Evolutionary conservation across 192 early-diverging fungal species (phyloP).

Genomic region (Spinellus fusiger): DNA sequence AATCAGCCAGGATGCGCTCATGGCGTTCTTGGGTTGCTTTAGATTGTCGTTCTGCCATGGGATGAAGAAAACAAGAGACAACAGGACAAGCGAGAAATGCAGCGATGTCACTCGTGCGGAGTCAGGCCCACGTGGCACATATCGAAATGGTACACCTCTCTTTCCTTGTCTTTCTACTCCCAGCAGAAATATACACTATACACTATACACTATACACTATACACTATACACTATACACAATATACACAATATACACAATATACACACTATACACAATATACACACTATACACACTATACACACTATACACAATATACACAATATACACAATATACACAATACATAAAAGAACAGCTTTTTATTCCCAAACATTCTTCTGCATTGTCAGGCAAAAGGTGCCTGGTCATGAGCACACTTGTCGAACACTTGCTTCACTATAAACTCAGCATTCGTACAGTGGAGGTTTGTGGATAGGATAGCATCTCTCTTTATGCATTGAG

Average conservation of each 20-base stretch:
- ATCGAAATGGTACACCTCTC: too few species aligned
- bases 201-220: too few species aligned
- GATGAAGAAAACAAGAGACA: conserved; percentile 2
- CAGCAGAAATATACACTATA: too few species aligned
- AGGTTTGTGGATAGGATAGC: conserved; percentile 27
- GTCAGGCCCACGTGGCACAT: too few species aligned
- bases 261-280: too few species aligned
- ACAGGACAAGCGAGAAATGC: not conserved
- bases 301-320: too few species aligned
- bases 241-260: too few species aligned
- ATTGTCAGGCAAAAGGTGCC: conserved; percentile 15
- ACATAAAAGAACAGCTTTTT: too few species aligned
- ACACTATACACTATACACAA: too few species aligned
- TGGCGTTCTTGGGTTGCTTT: conserved; percentile 53
- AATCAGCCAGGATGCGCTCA: conserved; percentile 64
- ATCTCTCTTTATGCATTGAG: conserved; percentile 24
- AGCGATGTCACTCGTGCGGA: not conserved
- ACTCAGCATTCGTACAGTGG: conserved; percentile 16
- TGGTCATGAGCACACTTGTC: conserved; percentile 25
- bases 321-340: too few species aligned
- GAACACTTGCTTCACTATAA: conserved; percentile 25
- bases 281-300: too few species aligned
- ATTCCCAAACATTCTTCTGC: not conserved
- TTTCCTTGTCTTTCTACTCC: too few species aligned
- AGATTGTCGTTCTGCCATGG: conserved; percentile 26